Base-by-base conservation (phyloP, 2,329 filamentous ascomycete species). In the Endocalyx cinctus region DNA sequence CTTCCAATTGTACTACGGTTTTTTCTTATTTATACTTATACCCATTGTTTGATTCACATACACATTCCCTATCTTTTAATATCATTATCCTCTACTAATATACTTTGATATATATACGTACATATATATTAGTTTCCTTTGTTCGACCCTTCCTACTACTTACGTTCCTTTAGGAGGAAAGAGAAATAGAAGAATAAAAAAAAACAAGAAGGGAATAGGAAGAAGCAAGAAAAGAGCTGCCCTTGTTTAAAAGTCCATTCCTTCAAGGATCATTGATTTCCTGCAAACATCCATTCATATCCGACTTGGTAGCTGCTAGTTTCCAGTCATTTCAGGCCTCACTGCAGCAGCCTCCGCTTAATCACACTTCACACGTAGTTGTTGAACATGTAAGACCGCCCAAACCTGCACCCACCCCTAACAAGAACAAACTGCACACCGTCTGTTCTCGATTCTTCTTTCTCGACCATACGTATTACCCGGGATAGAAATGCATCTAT, bases 261-360 rank as follows among this genome's bases (percentile, higher is more conserved):
- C 45, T 52, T 47, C 39, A 44, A 44, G n/a, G n/a, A n/a, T n/a
- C n/a, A n/a, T n/a, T n/a, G 42, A 35, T 42, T 46, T 42, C 39
- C 46, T 53, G 47, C 51, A 54, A 48, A 49, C 46, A 50, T 50
- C 46, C 41, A 48, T 43, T 44, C 38, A 37, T 46, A 41, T 42
- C 40, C 43, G 34, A 43, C 34, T 26, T 38, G 36, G 43, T 36
- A 38, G 29, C 41, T 43, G 40, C 45, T 36, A 37, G 35, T 37
- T 40, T 33, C 41, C 41, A 46, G 41, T 45, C 39, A 40, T 44
- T 43, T n/a, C n/a, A n/a, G n/a, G n/a, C n/a, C n/a, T n/a, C n/a
- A n/a, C n/a, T n/a, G n/a, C n/a, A n/a, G n/a, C n/a, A n/a, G n/a
- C n/a, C n/a, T n/a, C n/a, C n/a, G n/a, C n/a, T n/a, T n/a, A n/a